Percentiles rank a stretch among this genome's conserved stretches.
phyloP scores from a whole-genome alignment of 352 stramenopile species.

The Globisporangium irregulare region DNA sequence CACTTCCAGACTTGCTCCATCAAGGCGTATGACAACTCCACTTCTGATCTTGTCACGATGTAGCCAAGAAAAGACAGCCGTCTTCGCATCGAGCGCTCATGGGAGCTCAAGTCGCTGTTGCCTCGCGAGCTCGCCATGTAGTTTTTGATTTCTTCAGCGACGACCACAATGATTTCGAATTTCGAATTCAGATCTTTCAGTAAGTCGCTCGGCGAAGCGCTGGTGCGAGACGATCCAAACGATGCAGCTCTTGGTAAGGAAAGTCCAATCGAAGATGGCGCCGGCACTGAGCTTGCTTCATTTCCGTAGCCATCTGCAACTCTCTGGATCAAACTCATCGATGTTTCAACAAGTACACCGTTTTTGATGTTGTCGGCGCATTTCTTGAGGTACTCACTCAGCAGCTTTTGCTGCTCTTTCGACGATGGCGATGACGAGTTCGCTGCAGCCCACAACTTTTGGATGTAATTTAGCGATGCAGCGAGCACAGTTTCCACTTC shows the following conservation, averaged over 20 bases:
- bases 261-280: constrained; percentile 34
- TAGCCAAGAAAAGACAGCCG: constrained; percentile 75
- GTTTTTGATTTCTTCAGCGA: constrained; percentile 54
- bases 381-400: constrained; percentile 71
- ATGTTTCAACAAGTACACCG: constrained; percentile 57
- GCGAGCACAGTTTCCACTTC: constrained; percentile 62
- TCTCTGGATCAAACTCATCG: constrained; percentile 71
- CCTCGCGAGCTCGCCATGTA: constrained; percentile 26
- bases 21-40: constrained; percentile 63
- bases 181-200: constrained; percentile 67
- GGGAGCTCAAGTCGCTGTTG: constrained; percentile 1
- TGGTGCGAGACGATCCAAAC: constrained; percentile 27
- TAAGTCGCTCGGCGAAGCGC: constrained; percentile 45
- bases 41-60: constrained; percentile 66
- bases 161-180: constrained; percentile 54
- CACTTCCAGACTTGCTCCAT: constrained; percentile 60
- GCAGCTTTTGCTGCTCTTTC: constrained; percentile 72
- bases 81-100: constrained; percentile 28
- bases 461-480: constrained; percentile 68
- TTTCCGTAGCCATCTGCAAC: constrained; percentile 54
- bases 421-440: constrained; percentile 42
- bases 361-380: constrained; percentile 67
- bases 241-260: constrained; percentile 27
- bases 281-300: constrained; percentile 29
- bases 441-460: constrained; percentile 55